Evolutionary conservation across 331 rosid species (phyloP).

Genomic region (Arachis monticola): DNA sequence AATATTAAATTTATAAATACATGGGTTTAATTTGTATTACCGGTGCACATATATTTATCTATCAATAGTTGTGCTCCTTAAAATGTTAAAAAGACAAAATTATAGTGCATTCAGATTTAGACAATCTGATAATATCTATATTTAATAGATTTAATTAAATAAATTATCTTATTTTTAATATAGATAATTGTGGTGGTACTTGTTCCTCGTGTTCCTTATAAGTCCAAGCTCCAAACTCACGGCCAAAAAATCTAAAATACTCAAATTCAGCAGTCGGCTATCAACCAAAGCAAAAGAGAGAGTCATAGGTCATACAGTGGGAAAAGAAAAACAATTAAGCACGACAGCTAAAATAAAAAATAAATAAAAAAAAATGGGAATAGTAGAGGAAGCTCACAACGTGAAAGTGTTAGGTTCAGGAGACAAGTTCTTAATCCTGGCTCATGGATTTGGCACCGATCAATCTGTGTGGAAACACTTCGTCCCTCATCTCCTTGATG

Average conservation of each 20-base stretch:
- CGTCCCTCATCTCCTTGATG: constrained; percentile 60
- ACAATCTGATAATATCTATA: no score
- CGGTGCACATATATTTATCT: no score
- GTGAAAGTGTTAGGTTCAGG: constrained; percentile 66
- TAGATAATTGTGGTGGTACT: constrained; percentile 29
- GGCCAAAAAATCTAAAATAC: not conserved
- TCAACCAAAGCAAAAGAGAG: not conserved
- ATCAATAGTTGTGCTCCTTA: no score
- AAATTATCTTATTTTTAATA: no score
- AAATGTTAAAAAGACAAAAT: no score
- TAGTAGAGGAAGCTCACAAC: constrained; percentile 78
- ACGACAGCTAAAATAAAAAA: no score
- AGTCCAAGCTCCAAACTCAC: constrained; percentile 17
- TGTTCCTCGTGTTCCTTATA: constrained; percentile 22
- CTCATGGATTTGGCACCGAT: constrained; percentile 82
- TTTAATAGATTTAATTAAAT: no score
- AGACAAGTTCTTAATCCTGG: constrained; percentile 51
- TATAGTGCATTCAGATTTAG: no score
- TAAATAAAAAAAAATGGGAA: constrained; percentile 53
- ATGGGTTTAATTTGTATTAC: no score
- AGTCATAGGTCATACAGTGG: no score
- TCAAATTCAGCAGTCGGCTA: constrained; percentile 12
- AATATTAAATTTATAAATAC: no score
- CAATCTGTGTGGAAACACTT: constrained; percentile 83
- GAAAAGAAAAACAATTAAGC: no score